Base-by-base conservation (phyloP, 1,284 basidiomycete genomes). In the Mixia osmundae region DNA sequence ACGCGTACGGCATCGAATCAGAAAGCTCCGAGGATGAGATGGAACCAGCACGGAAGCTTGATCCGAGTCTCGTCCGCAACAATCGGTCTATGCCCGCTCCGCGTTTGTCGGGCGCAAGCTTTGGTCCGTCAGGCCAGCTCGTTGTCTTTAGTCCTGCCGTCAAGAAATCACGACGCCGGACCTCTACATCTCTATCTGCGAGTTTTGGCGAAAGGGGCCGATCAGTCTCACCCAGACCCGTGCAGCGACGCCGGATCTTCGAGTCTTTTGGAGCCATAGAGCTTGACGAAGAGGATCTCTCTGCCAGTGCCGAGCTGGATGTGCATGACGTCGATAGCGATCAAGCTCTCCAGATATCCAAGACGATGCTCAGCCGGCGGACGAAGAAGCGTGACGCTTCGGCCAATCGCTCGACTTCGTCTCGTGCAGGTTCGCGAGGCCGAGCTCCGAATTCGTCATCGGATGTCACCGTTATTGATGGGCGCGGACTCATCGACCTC, bases 81-180 rank as follows among this genome's bases (percentile, higher is more conserved):
- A 25, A 31, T 23, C 33, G 16, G 20, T 30, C 26, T 25, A 42
- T 35, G 25, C 71, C 73, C 0, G 75, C 78, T 48, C 76, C 77
- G 0, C 61, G 75, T 40, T 73, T 75, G 2, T 76, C 73, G 1
- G 76, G 79, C 49, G 78, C 75, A 2, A 64, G 71, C 1, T 89
- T 87, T 57, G 76, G 80, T 1, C 76, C 77, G 11, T 28, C 26
- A 43, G 42, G 44, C 5, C 45, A 45, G 27, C 44, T 45, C 18
- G 38, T 44, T 33, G 40, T 44, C 18, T 45, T 45, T 37, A 45
- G 42, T 30, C 42, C 46, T 2, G 41, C 29, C 19, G 27, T 26
- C 25, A 29, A 28, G 22, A 34, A 37, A 16, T 19, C 24, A n/a
- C 32, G 37, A 3, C 31, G 27, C n/a, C n/a, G n/a, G n/a, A n/a